phyloP scores from a whole-genome alignment of 345 rosid species.

The Ailanthus altissimus region DNA sequence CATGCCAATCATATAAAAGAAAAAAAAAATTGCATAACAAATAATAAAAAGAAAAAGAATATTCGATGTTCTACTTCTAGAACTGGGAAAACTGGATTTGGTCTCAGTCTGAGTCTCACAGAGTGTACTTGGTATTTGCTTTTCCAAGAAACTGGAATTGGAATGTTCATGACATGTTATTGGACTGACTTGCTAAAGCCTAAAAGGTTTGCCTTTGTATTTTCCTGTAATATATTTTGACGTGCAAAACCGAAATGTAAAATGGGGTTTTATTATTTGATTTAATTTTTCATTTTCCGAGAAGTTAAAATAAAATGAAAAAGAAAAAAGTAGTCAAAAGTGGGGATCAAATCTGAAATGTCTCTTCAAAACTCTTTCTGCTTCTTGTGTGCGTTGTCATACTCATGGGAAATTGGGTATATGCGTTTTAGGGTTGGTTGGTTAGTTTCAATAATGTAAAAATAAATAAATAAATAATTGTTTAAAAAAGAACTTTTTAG shows the following conservation, averaged over 20 bases:
- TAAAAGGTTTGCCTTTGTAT: constrained; percentile 9
- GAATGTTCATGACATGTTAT: background rate
- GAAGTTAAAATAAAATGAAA: constrained; percentile 5
- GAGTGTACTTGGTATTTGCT: background rate
- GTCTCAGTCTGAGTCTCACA: background rate
- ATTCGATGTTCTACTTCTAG: constrained; percentile 14
- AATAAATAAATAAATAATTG: too few species aligned
- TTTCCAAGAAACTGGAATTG: constrained; percentile 3
- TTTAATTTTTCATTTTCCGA: constrained; percentile 5
- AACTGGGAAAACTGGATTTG: constrained; percentile 11
- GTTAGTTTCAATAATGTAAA: background rate
- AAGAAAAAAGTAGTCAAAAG: constrained; percentile 31
- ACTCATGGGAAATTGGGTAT: background rate
- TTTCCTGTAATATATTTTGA: background rate
- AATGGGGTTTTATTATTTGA: background rate
- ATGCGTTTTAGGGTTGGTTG: too few species aligned
- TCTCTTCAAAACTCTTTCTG: constrained; percentile 4
- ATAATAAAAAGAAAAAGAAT: background rate
- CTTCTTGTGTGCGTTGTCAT: too few species aligned
- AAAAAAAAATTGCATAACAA: background rate
- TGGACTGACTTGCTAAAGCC: background rate
- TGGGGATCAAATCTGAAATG: constrained; percentile 33
- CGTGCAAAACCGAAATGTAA: constrained; percentile 1
- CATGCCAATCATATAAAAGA: background rate
- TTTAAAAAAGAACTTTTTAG: too few species aligned